Base-by-base conservation (phyloP, 148 eudicot genomes). In the Rhododendron kiyosumense region DNA sequence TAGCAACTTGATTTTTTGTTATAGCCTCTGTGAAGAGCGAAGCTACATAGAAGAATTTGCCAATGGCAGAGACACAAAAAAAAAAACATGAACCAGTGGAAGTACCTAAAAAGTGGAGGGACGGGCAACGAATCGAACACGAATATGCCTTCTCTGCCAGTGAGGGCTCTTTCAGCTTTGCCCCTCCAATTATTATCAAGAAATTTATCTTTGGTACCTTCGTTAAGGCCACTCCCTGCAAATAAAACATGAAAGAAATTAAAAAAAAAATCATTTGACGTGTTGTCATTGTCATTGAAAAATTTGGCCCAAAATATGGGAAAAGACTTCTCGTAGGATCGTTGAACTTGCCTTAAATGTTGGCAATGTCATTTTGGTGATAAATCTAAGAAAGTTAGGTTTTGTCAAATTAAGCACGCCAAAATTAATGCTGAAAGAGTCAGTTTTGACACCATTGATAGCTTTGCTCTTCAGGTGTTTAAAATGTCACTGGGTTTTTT, bases 61-160 rank as follows among this genome's bases (percentile, higher is more conserved):
- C 20, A 46, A 79, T 20, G 61, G 49, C 36, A 52, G 54, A 34
- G 45, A 15, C 18, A 13, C 10, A 46, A 22, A 18, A 76, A 48
- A 45, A 5, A 24, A 11, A 77, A 30, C 18, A 77, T 63, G 32
- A 32, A 13, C 48, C 10, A 49, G 30, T 15, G 20, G 18, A 32
- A 26, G 79, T 94, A 96, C 99, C 99, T 93, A 96, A 91, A 85
- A 96, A 96, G 90, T 96, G 99, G 69, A 96, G 59, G 24, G 98
- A 93, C 13, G 94, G 93, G 86, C 94, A 91, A 71, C 89, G 87
- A 84, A 94, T 89, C 5, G 91, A 89, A 46, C 89, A 88, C 22
- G 90, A 89, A 89, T 93, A 96, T 20, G 96, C 98, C 82, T 94
- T 91, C 34, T 88, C 92, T 6, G 91, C 94, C 85, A 89, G 67